Base-by-base conservation (phyloP, 2,329 filamentous ascomycete species). In the Botryotinia globosa region DNA sequence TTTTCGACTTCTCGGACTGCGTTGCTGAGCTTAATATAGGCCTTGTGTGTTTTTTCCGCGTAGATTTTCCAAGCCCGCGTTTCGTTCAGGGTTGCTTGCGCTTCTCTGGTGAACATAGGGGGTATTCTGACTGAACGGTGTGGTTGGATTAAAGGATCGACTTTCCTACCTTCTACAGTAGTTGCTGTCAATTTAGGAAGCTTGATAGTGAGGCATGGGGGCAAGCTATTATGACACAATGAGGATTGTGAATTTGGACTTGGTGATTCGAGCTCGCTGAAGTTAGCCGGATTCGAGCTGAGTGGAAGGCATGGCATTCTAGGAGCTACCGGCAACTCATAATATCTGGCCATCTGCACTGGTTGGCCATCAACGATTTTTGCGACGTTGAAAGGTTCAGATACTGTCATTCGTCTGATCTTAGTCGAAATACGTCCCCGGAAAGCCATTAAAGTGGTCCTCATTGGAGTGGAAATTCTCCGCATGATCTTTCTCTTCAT, bases 401-500 rank as follows among this genome's bases (percentile, higher is more conserved):
- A 56, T 18, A 42, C 51, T 20, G 42, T 56, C 16, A 56, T 32
- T 25, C 42, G 34, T 25, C 34, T 56, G 34, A 67, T 56, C 18
- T 67, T 42, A 18, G 18, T 56, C 56, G 34, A 25, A 25, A 25
- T 32, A 16, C 34, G 34, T 18, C 65, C 37, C 12, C 34, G 48
- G 20, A 67, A 29, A 25, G 48, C 18, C 34, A 56, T 42, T 5
- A 67, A 2, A 12, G 48, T n/a, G 32, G 34, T 42, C 32, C 65
- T 42, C 1, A 56, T 67, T 25, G 65, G 37, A 67, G 18, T 32
- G n/a, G 65, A 37, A 5, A 67, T 67, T 37, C 29, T 67, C 7
- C 34, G 48, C 29, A 67, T 56, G 25, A 67, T 42, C 10, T 32
- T 56, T 29, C 65, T 67, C 65, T 32, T 67, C 65, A 67, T 42